Percentiles rank a stretch among this genome's conserved stretches.
phyloP scores from a whole-genome alignment of 164 flowering plant species.

The Sedum album region DNA sequence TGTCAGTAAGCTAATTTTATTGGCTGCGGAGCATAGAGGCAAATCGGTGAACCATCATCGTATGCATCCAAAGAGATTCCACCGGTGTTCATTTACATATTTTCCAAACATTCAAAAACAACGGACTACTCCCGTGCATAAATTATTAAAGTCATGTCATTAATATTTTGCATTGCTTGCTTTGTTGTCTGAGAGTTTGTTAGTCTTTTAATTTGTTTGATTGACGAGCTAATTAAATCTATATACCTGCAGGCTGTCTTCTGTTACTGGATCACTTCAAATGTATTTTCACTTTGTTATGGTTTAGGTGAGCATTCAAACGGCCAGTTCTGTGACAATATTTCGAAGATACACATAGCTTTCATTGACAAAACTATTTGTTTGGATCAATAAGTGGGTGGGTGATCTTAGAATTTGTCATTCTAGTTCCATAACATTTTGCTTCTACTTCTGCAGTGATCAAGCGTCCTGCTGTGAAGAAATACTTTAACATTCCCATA shows the following conservation, averaged over 20 bases:
- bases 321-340: neutral
- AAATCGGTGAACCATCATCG: no score
- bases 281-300: constrained; percentile 44
- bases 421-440: neutral
- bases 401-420: neutral
- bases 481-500: constrained; percentile 2
- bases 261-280: constrained; percentile 70
- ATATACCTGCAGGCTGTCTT: constrained; percentile 50
- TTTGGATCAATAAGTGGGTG: no score
- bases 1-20: no score
- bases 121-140: no score
- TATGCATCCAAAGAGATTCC: no score
- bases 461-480: constrained; percentile 1
- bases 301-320: constrained; percentile 41
- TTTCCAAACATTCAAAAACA: no score
- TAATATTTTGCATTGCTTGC: no score
- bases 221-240: neutral
- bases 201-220: neutral
- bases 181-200: neutral
- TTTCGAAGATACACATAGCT: neutral
- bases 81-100: no score
- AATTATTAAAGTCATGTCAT: no score
- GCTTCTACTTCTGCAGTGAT: neutral
- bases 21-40: no score
- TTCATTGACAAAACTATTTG: no score